These are phyloP conservation scores for Oryza coarctata DNA, from an alignment of 176 grass and related monocot genomes.

Conservation along the genomic window DNA sequence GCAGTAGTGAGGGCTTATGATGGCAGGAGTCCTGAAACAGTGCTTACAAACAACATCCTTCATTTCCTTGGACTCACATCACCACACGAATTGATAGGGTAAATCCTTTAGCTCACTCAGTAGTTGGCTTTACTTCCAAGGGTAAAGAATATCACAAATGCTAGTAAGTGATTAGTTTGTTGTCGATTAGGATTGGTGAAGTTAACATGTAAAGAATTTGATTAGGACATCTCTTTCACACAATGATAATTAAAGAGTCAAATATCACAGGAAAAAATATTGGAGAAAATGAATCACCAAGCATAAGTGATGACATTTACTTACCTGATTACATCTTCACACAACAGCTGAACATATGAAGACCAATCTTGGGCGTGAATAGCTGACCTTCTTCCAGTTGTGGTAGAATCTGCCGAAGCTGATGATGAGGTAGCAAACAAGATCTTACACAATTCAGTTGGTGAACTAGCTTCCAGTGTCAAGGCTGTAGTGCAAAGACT, in stretches of 20 bases:
- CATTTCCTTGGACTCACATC: conserved; percentile 52
- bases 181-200: not conserved
- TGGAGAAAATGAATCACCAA: not conserved
- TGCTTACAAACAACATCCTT: conserved; percentile 64
- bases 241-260: not conserved
- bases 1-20: conserved; percentile 74
- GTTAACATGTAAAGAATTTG: not conserved
- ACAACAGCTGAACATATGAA: conserved; percentile 70
- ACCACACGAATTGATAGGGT: conserved; percentile 77
- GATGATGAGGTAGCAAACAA: conserved; percentile 75
- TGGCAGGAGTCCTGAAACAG: conserved; percentile 64
- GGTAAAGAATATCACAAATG: conserved; percentile 1
- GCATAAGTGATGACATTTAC: conserved; percentile 1
- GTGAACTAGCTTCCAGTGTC: conserved; percentile 65
- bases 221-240: not conserved
- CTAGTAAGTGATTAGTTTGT: not conserved
- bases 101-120: not conserved
- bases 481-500: conserved; percentile 71
- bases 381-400: conserved; percentile 64
- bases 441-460: conserved; percentile 69
- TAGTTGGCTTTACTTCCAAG: not conserved
- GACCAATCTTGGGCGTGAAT: conserved; percentile 80
- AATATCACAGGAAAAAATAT: not conserved
- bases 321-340: conserved; percentile 21
- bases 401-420: conserved; percentile 64